Evolutionary conservation across 352 stramenopile genomes (phyloP), one percentile per base, ranked within the genome.

Genomic region (Phytophthora hybrid): DNA sequence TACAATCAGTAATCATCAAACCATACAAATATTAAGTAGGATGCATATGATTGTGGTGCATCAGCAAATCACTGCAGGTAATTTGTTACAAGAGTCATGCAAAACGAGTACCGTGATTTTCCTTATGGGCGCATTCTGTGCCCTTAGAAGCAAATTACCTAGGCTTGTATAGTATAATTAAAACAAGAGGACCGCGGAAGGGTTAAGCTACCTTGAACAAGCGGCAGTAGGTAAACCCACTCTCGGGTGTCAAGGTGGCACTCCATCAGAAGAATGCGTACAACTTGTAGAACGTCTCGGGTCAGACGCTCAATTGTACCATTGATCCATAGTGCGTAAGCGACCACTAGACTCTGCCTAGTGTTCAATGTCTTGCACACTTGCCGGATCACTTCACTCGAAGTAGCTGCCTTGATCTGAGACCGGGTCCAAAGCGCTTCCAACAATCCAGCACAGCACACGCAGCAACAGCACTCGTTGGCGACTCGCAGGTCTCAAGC

Each of bases 191-290:
- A n/a, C n/a, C n/a, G n/a, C n/a, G n/a, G n/a, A n/a, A n/a, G n/a
- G 19, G 75, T 78, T 10, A 75, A 44, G 16, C 69, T 76, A 5
- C 23, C 66, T 46, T 71, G 63, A 18, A 78, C 32, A 21, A 70
- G n/a, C n/a, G 59, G 71, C 3, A 77, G 26, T 3, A 77, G 19
- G 21, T 58, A 56, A 10, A 31, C 21, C 46, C 63, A 62, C 13
- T 59, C 46, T 4, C 41, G 46, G 7, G 56, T 66, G 19, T 63
- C 58, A 9, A 77, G 3, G 3, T 69, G 26, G 7, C 54, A 26
- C 19, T 78, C 66, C 32, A 78, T 54, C 0, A 75, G 47, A 34
- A 71, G 14, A 1, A 61, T 59, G 3, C 59, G 14, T 8, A 66
- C 23, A 0, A 78, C 66, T n/a, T 71, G 66, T 0, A 75, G 31